These are phyloP conservation scores for Rhodotorula sp. DNA, from an alignment of 1,284 basidiomycete genomes.

Conservation along the genomic window DNA sequence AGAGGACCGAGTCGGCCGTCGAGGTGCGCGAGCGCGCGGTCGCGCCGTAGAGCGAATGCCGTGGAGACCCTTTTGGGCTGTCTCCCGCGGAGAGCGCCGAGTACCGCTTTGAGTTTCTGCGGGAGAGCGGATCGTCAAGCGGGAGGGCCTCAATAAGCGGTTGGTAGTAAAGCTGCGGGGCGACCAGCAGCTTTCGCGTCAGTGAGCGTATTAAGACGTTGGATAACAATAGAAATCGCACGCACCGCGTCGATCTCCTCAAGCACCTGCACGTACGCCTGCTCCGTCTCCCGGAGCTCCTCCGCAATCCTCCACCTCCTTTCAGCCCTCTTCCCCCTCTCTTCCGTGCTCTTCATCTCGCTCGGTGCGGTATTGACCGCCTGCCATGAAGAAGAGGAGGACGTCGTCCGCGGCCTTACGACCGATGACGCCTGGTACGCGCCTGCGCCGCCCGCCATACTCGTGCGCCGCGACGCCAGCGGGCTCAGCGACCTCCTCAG, in stretches of 20 bases:
- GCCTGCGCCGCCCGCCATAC: background rate
- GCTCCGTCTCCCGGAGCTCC: slow-evolving; percentile 78
- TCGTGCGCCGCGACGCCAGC: background rate
- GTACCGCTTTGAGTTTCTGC: slow-evolving; percentile 11
- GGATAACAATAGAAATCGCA: background rate
- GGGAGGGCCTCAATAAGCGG: slow-evolving; percentile 62
- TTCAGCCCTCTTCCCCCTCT: slow-evolving; percentile 38
- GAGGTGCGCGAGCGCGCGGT: slow-evolving; percentile 6
- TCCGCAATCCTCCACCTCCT: slow-evolving; percentile 65
- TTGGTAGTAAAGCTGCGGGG: slow-evolving; percentile 68
- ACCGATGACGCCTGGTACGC: slow-evolving; percentile 3
- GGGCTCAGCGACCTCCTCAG: background rate
- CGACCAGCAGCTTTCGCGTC: too few relatives aligned
- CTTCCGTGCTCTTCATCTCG: background rate
- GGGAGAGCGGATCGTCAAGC: slow-evolving; percentile 2
- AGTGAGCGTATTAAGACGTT: background rate
- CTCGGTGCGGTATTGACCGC: background rate
- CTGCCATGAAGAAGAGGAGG: background rate
- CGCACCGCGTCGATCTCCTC: slow-evolving; percentile 74
- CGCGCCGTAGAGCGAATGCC: background rate
- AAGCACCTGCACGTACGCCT: slow-evolving; percentile 73
- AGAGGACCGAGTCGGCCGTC: slow-evolving; percentile 6
- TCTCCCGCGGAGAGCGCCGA: background rate
- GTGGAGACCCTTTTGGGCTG: slow-evolving; percentile 4
- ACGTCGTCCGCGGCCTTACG: background rate